Base-by-base conservation (phyloP, 768 basidiomycete species). In the Daedaleopsis nitida region DNA sequence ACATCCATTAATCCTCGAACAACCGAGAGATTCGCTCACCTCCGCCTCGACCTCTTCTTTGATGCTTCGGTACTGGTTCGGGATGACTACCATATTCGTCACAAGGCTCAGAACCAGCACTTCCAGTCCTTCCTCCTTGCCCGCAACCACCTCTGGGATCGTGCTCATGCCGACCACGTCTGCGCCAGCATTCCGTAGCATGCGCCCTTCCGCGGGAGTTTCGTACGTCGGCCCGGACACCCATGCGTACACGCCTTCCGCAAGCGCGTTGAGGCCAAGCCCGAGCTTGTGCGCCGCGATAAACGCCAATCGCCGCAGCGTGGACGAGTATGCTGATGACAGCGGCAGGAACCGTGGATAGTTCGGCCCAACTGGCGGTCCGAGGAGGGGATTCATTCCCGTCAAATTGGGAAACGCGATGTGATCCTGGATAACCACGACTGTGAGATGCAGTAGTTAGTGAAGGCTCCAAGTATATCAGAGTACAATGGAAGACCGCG, bases 121-220 rank as follows among this genome's bases (percentile, higher is more conserved):
- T 56, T 90, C 82, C 57, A 96, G 66, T 0, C 87, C 89, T 68
- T 87, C 89, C 69, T 92, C 86, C 51, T 85, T 75, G 10, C 89
- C 94, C 0, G 86, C 89, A 23, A 94, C 77, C 24, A 96, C 94
- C 74, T 96, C 94, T 0, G 93, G 94, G 16, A 95, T 84, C 0
- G 94, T 96, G 66, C 91, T 93, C 94, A 96, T 96, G 1, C 94
- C 94, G 1, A 95, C 94, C n/a, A 94, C 89, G 66, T 93, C 92
- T 1, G 89, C 94, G 3, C 94, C 94, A 0, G 84, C 86, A 9
- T 76, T 74, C 16, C 89, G 77, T 43, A 96, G 76, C 75, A 94
- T 86, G 51, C 87, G 79, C 35, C 92, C 94, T 67, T 96, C 94
- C 0, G 92, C 93, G 2, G 89, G 86, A 0, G 91, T 92, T 75